phyloP scores from a whole-genome alignment of 2,329 filamentous ascomycete genomes.

The Alternaria consortialis region DNA sequence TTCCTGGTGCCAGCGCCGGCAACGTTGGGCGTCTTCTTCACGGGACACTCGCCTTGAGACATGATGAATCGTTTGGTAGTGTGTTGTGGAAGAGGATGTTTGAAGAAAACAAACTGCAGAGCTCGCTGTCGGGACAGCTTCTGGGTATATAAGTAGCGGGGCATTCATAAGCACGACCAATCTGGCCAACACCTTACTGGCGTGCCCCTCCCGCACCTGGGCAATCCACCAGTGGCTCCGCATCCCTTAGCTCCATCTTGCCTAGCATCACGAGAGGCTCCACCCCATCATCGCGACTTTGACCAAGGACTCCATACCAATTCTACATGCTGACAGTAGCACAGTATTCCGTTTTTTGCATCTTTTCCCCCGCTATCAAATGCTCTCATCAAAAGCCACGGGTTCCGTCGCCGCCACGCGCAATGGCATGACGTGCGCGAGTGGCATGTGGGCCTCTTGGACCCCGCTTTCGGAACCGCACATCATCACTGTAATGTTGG shows the following conservation, averaged over 20 bases:
- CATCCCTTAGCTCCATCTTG: slow-evolving; percentile 32
- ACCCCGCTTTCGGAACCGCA: slow-evolving; percentile 31
- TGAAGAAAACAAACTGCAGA: slow-evolving; percentile 15
- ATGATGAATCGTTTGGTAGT: slow-evolving; percentile 36
- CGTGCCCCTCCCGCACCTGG: slow-evolving; percentile 32
- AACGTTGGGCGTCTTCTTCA: slow-evolving; percentile 45
- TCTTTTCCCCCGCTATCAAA: not conserved
- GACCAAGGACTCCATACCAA: slow-evolving; percentile 1
- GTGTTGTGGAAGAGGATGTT: slow-evolving; percentile 18
- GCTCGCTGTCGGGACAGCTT: slow-evolving; percentile 11
- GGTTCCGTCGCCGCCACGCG: not conserved
- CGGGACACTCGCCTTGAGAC: slow-evolving; percentile 48
- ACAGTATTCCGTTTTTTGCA: not conserved
- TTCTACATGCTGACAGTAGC: slow-evolving; percentile 1
- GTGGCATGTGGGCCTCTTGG: slow-evolving; percentile 19
- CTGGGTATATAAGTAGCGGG: slow-evolving; percentile 34
- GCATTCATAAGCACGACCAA: slow-evolving; percentile 41
- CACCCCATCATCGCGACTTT: slow-evolving; percentile 20
- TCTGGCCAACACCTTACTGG: slow-evolving; percentile 35
- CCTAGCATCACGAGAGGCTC: slow-evolving; percentile 17
- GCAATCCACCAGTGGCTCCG: slow-evolving; percentile 27
- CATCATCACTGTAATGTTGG: slow-evolving; percentile 3
- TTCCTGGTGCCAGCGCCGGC: slow-evolving; percentile 72
- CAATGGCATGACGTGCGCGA: not conserved
- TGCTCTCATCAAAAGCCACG: not conserved